Base-by-base conservation (phyloP, 495 filamentous ascomycete species). In the Parathielavia appendiculata region DNA sequence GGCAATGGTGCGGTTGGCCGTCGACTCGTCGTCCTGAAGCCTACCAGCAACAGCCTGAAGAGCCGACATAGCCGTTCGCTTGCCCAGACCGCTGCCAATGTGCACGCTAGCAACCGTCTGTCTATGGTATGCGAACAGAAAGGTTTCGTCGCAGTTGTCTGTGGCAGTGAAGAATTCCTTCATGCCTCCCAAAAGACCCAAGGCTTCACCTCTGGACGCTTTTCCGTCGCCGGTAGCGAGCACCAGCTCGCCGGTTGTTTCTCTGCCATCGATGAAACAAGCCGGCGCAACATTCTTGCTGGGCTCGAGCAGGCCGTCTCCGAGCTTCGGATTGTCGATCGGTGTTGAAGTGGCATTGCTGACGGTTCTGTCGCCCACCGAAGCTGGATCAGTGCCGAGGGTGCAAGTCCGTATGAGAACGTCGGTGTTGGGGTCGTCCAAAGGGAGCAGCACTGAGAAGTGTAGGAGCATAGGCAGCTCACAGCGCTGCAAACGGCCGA, bases 31-130 rank as follows among this genome's bases (percentile, higher is more conserved):
- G 20, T 34, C 17, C 40, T 26, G 40, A 16, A 60, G 26, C 19
- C 47, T 44, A 13, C 47, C 32, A 12, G 43, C 46, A 43, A 60
- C 20, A 4, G 19, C 22, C 34, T 60, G 14, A n/a, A 56, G 20
- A n/a, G n/a, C n/a, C n/a, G n/a, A n/a, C n/a, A n/a, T n/a, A n/a
- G n/a, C n/a, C n/a, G n/a, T n/a, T n/a, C n/a, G n/a, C n/a, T n/a
- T n/a, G n/a, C n/a, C n/a, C n/a, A n/a, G n/a, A n/a, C n/a, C n/a
- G n/a, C n/a, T n/a, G n/a, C n/a, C n/a, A n/a, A n/a, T n/a, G n/a
- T n/a, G n/a, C n/a, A n/a, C n/a, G n/a, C n/a, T n/a, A n/a, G n/a
- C n/a, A n/a, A n/a, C n/a, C n/a, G n/a, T n/a, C n/a, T n/a, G n/a
- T n/a, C n/a, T n/a, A n/a, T n/a, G n/a, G n/a, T n/a, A n/a, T n/a